phyloP scores from a whole-genome alignment of 192 early-diverging fungal genomes.

The Piromyces sp. region DNA sequence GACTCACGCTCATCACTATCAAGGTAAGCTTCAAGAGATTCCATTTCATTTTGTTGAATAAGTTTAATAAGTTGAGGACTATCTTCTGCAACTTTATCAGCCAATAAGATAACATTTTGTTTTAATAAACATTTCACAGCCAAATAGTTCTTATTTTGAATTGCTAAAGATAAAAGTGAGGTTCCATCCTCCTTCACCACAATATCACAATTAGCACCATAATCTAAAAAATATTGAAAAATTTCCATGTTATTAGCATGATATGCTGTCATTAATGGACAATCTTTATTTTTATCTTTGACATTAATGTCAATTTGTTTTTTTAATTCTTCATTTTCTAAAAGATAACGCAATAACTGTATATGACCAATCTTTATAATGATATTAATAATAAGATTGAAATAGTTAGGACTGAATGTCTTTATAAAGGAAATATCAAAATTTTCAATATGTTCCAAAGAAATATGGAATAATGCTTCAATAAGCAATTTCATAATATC shows the following conservation, averaged over 20 bases:
- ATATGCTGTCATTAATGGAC: background rate
- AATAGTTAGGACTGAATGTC: background rate
- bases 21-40: background rate
- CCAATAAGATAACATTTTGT: background rate
- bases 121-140: background rate
- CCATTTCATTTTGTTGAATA: background rate
- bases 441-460: background rate
- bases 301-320: background rate
- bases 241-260: background rate
- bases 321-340: background rate
- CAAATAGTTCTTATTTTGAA: background rate
- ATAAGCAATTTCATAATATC: background rate
- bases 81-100: background rate
- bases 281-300: background rate
- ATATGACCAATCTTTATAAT: background rate
- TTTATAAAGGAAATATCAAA: background rate
- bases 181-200: background rate
- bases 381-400: background rate
- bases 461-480: background rate
- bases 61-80: background rate
- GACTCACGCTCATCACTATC: background rate
- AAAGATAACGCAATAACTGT: background rate
- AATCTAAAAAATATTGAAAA: background rate
- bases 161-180: background rate
- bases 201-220: background rate